Base-by-base conservation (phyloP, 2,329 filamentous ascomycete species). In the Penicillium hordei region DNA sequence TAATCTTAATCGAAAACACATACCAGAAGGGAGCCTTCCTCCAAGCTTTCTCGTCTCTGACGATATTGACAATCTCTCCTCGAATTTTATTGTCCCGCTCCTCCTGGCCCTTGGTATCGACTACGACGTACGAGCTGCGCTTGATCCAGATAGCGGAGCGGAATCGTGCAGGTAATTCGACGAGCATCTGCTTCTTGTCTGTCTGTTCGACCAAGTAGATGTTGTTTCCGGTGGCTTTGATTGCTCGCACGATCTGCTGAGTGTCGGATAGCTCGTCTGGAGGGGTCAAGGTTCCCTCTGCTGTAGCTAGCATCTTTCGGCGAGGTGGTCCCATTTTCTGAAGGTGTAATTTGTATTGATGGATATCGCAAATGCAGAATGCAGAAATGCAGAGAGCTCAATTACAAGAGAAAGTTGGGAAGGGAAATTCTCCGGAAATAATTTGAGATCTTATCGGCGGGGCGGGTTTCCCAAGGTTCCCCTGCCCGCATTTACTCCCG, bases 131-230 rank as follows among this genome's bases (percentile, higher is more conserved):
- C 0, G 91, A 91, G 31, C 92, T 90, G 19, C 91, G 87, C 75
- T 90, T 93, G 73, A 97, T 89, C 90, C 91, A 97, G 62, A 97
- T 91, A 2, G 91, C 94, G 63, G 91, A 94, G 60, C 93, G 89
- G 72, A 97, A 97, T 40, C 87, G 86, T 27, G 91, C 81, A 10
- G 90, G 89, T 21, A 99, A 85, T 79, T 97, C 92, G 23, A 92
- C 88, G 19, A 95, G 79, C 39, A 93, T 75, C 7, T 82, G 78
- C 68, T 86, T 83, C 58, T 84, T 83, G 66, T 82, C 81, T 25
- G 93, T 86, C 31, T 93, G 79, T 70, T 88, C 82, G 70, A 93
- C 91, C 43, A 84, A 84, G 80, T 96, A 97, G 42, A 96, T 81
- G 74, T 90, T 95, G 78, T 96, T 96, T 65, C 93, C 93, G 65